phyloP scores from a whole-genome alignment of 2,329 filamentous ascomycete species.

The Colletotrichum euphorbiae region DNA sequence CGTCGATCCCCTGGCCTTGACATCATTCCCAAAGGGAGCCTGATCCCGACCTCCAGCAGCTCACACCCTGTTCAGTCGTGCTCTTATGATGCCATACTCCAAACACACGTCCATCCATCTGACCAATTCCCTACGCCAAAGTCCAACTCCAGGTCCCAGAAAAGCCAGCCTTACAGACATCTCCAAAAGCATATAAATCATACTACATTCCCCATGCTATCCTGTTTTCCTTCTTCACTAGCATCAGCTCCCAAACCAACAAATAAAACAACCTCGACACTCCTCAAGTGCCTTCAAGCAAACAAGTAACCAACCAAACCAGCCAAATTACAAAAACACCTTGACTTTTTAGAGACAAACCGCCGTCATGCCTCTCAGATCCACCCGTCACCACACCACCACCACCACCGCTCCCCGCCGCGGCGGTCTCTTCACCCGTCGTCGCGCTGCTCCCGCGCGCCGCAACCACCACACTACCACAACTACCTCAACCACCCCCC shows the following conservation, averaged over 20 bases:
- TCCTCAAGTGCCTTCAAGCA: slow-evolving; percentile 16
- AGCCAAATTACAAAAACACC: background rate
- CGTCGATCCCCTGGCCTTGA: slow-evolving; percentile 33
- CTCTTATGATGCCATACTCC: slow-evolving; percentile 35
- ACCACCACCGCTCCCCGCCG: slow-evolving; percentile 37
- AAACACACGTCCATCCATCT: slow-evolving; percentile 1
- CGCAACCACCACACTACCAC: slow-evolving; percentile 40
- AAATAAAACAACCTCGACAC: slow-evolving; percentile 20
- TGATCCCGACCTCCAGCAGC: slow-evolving; percentile 2
- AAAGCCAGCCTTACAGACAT: background rate
- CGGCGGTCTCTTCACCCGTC: slow-evolving; percentile 42
- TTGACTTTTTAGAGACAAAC: background rate
- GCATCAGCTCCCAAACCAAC: slow-evolving; percentile 25
- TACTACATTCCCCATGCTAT: slow-evolving; percentile 9
- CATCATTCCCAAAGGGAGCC: slow-evolving; percentile 29
- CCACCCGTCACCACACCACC: slow-evolving; percentile 41
- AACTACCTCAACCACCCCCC: slow-evolving; percentile 55
- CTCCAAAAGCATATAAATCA: slow-evolving; percentile 36
- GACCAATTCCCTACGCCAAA: background rate
- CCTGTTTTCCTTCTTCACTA: background rate
- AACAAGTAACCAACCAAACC: slow-evolving; percentile 10
- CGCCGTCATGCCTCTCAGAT: slow-evolving; percentile 50
- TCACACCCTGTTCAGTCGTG: background rate
- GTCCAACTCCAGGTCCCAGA: background rate
- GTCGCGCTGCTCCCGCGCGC: slow-evolving; percentile 42